These are phyloP conservation scores for Triticum monococcum DNA, from an alignment of 176 grass and related monocot species.

Conservation along the genomic window DNA sequence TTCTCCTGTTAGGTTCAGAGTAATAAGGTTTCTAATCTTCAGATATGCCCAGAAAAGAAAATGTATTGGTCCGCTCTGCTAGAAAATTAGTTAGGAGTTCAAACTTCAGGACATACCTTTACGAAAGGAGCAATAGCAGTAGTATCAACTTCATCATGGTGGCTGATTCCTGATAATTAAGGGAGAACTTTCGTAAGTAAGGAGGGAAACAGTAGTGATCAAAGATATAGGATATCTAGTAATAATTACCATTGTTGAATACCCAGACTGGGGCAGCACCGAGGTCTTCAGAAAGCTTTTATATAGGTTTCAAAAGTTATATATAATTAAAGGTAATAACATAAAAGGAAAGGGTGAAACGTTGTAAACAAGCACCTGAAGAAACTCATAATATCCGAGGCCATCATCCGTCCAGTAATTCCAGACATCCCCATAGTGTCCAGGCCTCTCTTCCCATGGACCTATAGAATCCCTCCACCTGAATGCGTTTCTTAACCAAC, in stretches of 20 bases:
- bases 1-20: neutral
- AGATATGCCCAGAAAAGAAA: neutral
- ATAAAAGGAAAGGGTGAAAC: slow-evolving; percentile 7
- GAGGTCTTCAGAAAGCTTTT: slow-evolving; percentile 83
- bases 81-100: neutral
- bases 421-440: slow-evolving; percentile 98
- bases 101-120: slow-evolving; percentile 57
- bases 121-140: slow-evolving; percentile 54
- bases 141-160: slow-evolving; percentile 65
- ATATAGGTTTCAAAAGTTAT: slow-evolving; percentile 20
- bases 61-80: neutral
- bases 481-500: slow-evolving; percentile 92
- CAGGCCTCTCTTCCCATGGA: slow-evolving; percentile 96
- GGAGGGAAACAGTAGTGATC: neutral
- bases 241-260: slow-evolving; percentile 80
- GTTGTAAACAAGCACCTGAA: slow-evolving; percentile 60
- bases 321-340: neutral
- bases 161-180: slow-evolving; percentile 68
- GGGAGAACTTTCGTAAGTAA: slow-evolving; percentile 24
- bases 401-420: slow-evolving; percentile 98
- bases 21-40: neutral
- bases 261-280: slow-evolving; percentile 82
- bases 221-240: neutral
- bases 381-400: slow-evolving; percentile 91
- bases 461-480: slow-evolving; percentile 89